phyloP scores from a whole-genome alignment of 805 yeast genomes.

The Suhomyces vadensis region DNA sequence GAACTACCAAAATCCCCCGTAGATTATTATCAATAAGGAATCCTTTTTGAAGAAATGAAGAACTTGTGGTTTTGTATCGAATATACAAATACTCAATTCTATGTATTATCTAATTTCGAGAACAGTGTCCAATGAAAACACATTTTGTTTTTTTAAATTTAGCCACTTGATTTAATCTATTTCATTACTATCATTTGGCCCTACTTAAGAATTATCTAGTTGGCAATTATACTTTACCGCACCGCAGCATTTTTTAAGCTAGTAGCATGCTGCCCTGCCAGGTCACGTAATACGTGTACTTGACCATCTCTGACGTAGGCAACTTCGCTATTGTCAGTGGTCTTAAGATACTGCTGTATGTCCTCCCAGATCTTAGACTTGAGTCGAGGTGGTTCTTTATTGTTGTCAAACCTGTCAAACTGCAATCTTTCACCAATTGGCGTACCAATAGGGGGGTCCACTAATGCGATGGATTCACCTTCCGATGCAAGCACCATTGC shows the following conservation, averaged over 20 bases:
- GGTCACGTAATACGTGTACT: neutral
- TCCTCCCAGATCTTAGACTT: constrained; percentile 38
- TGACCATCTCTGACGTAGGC: constrained; percentile 21
- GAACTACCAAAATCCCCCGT: no score
- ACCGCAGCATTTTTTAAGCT: neutral
- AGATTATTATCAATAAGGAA: no score
- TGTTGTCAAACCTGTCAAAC: constrained; percentile 30
- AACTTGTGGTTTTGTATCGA: no score
- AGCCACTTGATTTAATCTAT: no score
- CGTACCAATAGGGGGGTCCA: constrained; percentile 44
- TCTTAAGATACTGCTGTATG: constrained; percentile 27
- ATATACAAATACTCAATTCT: no score
- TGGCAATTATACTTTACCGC: no score
- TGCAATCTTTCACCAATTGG: constrained; percentile 40
- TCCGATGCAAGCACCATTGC: constrained; percentile 71
- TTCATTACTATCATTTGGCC: no score
- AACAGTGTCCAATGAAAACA: no score
- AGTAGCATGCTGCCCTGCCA: neutral
- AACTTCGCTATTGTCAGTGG: constrained; percentile 32
- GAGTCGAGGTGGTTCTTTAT: constrained; percentile 22
- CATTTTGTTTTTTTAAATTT: no score
- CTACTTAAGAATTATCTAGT: no score
- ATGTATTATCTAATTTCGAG: no score
- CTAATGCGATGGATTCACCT: constrained; percentile 42
- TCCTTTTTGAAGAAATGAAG: no score